Percentiles rank a stretch among this genome's conserved stretches.
Conservation (phyloP, 768 basidiomycete species). For the Suillus lakei region DNA sequence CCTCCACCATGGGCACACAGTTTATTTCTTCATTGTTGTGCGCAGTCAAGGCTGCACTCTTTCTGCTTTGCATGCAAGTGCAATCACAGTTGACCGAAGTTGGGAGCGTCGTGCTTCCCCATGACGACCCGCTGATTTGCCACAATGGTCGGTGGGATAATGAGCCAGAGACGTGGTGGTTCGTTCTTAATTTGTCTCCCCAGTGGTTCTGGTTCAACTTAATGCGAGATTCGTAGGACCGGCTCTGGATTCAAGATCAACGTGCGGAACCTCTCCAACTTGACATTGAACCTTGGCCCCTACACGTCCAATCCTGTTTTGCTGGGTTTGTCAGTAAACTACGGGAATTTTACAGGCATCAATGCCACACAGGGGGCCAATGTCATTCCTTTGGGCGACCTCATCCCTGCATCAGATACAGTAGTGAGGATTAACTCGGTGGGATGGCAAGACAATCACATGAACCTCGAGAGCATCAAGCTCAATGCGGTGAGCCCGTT, state of each 20-base stretch:
- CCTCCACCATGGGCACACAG: neutral
- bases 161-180: conserved; percentile 63
- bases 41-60: neutral
- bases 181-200: conserved; percentile 16
- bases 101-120: conserved; percentile 20
- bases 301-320: conserved; percentile 53
- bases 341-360: conserved; percentile 48
- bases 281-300: conserved; percentile 50
- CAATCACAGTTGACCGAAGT: neutral
- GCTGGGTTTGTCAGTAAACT: conserved; percentile 54
- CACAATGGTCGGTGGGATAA: conserved; percentile 59
- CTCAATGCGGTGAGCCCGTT: conserved; percentile 45
- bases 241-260: conserved; percentile 59
- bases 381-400: conserved; percentile 39
- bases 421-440: conserved; percentile 54
- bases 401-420: conserved; percentile 11
- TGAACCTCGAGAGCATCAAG: conserved; percentile 52
- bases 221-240: conserved; percentile 40
- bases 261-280: conserved; percentile 44
- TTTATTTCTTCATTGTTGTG: neutral
- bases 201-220: neutral
- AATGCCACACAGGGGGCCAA: conserved; percentile 55
- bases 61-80: neutral
- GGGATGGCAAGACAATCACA: conserved; percentile 64
- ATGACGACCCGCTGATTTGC: conserved; percentile 47